These are phyloP conservation scores for Erythrophleum fordii DNA, from an alignment of 306 rosid species.

Conservation along the genomic window DNA sequence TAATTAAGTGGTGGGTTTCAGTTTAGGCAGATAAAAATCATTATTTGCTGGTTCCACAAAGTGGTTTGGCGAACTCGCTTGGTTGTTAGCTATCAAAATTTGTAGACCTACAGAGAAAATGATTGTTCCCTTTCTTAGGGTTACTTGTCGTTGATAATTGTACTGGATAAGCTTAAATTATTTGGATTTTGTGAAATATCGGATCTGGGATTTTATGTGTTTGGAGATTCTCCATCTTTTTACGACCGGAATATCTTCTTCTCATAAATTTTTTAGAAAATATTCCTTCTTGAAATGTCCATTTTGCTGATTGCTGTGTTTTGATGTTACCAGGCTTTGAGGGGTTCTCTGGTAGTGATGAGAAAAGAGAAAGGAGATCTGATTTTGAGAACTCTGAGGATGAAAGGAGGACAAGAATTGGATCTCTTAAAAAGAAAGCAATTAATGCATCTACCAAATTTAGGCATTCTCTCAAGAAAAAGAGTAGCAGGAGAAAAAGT, in stretches of 20 bases:
- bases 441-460: conserved; percentile 85
- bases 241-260: background rate
- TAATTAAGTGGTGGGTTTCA: background rate
- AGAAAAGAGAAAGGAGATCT: conserved; percentile 88
- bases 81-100: background rate
- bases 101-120: background rate
- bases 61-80: background rate
- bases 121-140: background rate
- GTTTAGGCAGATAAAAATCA: background rate
- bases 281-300: background rate
- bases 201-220: background rate
- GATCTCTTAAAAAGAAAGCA: conserved; percentile 91
- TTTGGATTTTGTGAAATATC: background rate
- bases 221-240: background rate
- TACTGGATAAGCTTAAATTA: background rate
- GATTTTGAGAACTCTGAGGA: conserved; percentile 97
- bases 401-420: conserved; percentile 93
- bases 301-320: background rate
- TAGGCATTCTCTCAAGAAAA: conserved; percentile 88
- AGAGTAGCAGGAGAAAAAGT: conserved; percentile 82
- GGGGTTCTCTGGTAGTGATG: conserved; percentile 92
- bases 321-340: conserved; percentile 72
- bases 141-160: background rate
- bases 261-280: background rate
- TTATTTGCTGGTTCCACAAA: background rate